Percentiles rank a stretch among this genome's conserved stretches.
These are phyloP conservation scores for Ormosia emarginata DNA, from an alignment of 306 rosid genomes.

Conservation along the genomic window DNA sequence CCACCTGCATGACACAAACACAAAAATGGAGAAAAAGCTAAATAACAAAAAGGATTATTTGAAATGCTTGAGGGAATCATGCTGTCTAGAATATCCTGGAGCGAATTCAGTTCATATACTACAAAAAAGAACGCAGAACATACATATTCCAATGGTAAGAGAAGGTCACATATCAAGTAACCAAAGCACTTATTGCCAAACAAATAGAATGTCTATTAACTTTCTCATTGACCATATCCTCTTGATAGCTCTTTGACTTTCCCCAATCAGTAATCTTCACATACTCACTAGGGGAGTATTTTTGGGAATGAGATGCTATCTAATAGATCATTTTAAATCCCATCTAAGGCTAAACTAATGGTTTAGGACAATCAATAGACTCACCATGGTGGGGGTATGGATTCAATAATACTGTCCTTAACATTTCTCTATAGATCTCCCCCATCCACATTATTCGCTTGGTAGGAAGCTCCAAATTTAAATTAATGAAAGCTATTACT, in stretches of 20 bases:
- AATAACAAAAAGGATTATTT: not conserved
- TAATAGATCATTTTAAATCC: not conserved
- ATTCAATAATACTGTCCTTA: not conserved
- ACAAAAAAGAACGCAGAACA: not conserved
- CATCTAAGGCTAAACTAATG: not conserved
- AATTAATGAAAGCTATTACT: not conserved
- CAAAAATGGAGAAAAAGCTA: not conserved
- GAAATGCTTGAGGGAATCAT: not conserved
- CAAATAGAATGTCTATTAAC: not conserved
- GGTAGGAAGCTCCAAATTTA: not conserved
- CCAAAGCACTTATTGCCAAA: not conserved
- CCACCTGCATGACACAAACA: conserved; percentile 47
- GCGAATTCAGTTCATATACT: not conserved
- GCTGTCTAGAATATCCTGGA: not conserved
- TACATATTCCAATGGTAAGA: not conserved
- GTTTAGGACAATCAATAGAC: not conserved
- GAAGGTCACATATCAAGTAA: not conserved
- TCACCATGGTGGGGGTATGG: no score
- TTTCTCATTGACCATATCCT: not conserved
- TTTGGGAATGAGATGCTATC: not conserved
- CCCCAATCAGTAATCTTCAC: not conserved
- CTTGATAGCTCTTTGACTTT: not conserved
- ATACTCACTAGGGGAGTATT: not conserved
- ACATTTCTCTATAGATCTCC: not conserved
- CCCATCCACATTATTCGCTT: not conserved